Base-by-base conservation (phyloP, 352 stramenopile genomes). In the Ophiocytium majus region DNA sequence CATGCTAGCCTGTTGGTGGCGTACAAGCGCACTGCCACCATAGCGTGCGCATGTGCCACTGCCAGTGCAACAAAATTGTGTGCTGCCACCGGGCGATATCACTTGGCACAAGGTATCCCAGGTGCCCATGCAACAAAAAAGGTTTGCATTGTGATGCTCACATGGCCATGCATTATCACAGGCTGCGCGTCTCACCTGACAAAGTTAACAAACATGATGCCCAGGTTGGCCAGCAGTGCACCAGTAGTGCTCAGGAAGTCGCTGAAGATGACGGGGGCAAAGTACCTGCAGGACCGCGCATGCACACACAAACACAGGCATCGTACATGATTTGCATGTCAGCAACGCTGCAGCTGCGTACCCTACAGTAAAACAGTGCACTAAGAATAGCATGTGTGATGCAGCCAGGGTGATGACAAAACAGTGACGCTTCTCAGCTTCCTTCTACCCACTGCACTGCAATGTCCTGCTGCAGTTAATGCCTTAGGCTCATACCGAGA, bases 261-360 rank as follows among this genome's bases (percentile, higher is more conserved):
- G 43, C 49, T 83, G 80, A 83, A 83, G 43, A 83, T 83, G 66
- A 83, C 80, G 17, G 80, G 80, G 9, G 80, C 80, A 49, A 83
- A 83, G 50, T 83, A 83, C 76, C 37, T 81, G 31, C n/a, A n/a
- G n/a, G n/a, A n/a, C n/a, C n/a, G n/a, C n/a, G n/a, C n/a, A n/a
- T n/a, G n/a, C n/a, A n/a, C n/a, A n/a, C n/a, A n/a, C n/a, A n/a
- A n/a, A n/a, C n/a, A n/a, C n/a, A n/a, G n/a, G n/a, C n/a, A n/a
- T n/a, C n/a, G n/a, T n/a, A n/a, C n/a, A n/a, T n/a, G n/a, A n/a
- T n/a, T n/a, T n/a, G n/a, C n/a, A n/a, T n/a, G n/a, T n/a, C n/a
- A n/a, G n/a, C n/a, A n/a, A n/a, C n/a, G n/a, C n/a, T n/a, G n/a
- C n/a, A n/a, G n/a, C n/a, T n/a, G n/a, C n/a, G n/a, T n/a, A n/a